These are phyloP conservation scores for Asterella californica DNA, from an alignment of 225 moss, liverwort and hornwort genomes.

Conservation along the genomic window DNA sequence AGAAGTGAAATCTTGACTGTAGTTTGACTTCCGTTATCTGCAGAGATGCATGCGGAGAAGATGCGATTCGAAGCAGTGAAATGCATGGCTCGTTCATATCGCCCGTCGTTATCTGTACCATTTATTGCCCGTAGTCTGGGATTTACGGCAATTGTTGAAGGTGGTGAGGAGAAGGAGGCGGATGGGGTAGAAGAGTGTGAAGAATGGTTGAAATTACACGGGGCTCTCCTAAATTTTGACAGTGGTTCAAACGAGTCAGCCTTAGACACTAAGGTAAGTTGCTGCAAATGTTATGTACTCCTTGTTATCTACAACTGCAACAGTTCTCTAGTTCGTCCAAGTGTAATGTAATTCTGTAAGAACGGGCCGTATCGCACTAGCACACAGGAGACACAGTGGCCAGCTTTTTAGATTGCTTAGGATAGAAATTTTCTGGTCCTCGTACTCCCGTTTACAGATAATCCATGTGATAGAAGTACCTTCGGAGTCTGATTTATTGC, in stretches of 20 bases:
- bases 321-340: background rate
- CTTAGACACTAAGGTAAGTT: constrained; percentile 72
- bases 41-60: constrained; percentile 85
- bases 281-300: too few species aligned
- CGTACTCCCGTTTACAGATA: background rate
- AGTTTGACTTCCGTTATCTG: background rate
- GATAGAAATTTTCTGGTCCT: background rate
- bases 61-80: constrained; percentile 93
- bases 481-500: background rate
- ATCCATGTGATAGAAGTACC: background rate
- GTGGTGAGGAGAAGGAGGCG: constrained; percentile 44
- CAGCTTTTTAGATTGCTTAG: too few species aligned
- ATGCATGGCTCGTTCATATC: constrained; percentile 94
- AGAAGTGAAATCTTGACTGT: background rate
- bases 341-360: background rate
- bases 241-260: constrained; percentile 56
- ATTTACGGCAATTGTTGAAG: constrained; percentile 43
- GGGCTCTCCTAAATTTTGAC: constrained; percentile 74
- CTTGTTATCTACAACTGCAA: background rate
- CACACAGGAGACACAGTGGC: too few species aligned
- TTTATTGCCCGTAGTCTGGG: constrained; percentile 67
- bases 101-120: constrained; percentile 73
- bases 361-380: too few species aligned
- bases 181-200: constrained; percentile 91
- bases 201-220: constrained; percentile 87